These are phyloP conservation scores for Zygosaccharomyces sapae DNA, from an alignment of 1,139 yeast species.

Conservation along the genomic window DNA sequence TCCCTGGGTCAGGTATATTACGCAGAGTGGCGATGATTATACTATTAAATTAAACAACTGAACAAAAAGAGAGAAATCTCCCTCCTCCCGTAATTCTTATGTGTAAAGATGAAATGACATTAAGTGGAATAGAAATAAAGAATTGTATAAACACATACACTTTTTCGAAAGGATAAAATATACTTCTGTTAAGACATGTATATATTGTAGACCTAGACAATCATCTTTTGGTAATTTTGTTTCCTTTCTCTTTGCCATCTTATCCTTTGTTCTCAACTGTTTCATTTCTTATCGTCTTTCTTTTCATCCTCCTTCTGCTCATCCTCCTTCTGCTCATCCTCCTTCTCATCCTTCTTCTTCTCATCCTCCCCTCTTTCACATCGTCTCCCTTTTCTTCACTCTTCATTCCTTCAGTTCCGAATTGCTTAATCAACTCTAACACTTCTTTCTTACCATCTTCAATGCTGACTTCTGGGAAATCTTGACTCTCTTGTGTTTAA, in stretches of 20 bases:
- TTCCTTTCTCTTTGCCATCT: too few species aligned
- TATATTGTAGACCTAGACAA: too few species aligned
- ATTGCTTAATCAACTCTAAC: slow-evolving; percentile 27
- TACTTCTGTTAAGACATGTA: too few species aligned
- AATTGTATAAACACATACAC: too few species aligned
- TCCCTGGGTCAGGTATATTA: slow-evolving; percentile 97
- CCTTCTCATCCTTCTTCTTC: background rate
- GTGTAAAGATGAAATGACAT: background rate
- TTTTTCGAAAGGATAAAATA: too few species aligned
- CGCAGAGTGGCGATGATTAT: slow-evolving; percentile 90
- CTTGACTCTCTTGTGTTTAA: slow-evolving; percentile 58
- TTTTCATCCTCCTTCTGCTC: background rate
- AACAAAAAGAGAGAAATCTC: too few species aligned
- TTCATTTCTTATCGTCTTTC: too few species aligned
- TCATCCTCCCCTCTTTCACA: background rate
- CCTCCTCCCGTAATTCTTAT: too few species aligned
- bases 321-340: background rate
- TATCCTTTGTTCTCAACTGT: too few species aligned
- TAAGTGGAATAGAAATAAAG: background rate
- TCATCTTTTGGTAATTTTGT: too few species aligned
- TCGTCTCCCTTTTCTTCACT: background rate
- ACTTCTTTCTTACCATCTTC: slow-evolving; percentile 57
- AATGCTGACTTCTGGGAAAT: slow-evolving; percentile 80
- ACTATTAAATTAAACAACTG: slow-evolving; percentile 55
- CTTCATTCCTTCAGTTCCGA: slow-evolving; percentile 3